These are phyloP conservation scores for Penicillium frequentans DNA, from an alignment of 2,329 filamentous ascomycete genomes.

Conservation along the genomic window DNA sequence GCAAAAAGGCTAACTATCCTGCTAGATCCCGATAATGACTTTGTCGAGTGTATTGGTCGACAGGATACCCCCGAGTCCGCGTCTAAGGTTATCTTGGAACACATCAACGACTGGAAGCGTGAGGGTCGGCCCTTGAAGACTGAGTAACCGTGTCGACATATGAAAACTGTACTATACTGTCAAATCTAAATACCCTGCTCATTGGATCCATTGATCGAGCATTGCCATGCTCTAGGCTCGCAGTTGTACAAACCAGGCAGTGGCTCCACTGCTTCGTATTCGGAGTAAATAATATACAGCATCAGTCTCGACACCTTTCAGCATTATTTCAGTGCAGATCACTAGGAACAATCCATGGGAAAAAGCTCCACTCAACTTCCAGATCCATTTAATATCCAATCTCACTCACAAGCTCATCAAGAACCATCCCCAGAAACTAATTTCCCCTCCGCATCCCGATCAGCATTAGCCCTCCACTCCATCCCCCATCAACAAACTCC, in stretches of 20 bases:
- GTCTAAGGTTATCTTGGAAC: slow-evolving; percentile 78
- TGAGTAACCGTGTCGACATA: slow-evolving; percentile 19
- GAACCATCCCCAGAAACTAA: neutral
- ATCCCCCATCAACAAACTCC: slow-evolving; percentile 73
- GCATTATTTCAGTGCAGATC: neutral
- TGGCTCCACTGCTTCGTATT: neutral
- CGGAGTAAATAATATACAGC: neutral
- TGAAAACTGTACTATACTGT: slow-evolving; percentile 24
- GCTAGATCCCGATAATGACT: slow-evolving; percentile 89
- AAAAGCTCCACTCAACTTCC: neutral
- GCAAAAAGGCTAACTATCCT: slow-evolving; percentile 4
- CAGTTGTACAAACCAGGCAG: neutral
- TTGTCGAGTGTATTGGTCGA: slow-evolving; percentile 92
- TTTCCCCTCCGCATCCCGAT: slow-evolving; percentile 59
- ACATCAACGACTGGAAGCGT: slow-evolving; percentile 76
- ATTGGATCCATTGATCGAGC: neutral
- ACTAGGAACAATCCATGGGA: neutral
- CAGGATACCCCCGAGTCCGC: slow-evolving; percentile 90
- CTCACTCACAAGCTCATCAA: neutral
- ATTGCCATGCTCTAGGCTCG: neutral
- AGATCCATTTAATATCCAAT: neutral
- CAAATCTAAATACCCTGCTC: slow-evolving; percentile 31
- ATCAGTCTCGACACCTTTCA: no score
- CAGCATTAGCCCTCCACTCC: slow-evolving; percentile 85
- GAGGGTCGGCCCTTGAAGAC: slow-evolving; percentile 54